A percentile compares a stretch with the other conserved stretches of the same genome.
Evolutionary conservation across 2,329 filamentous ascomycete genomes (phyloP).

Genomic region (Fusarium sp.): DNA sequence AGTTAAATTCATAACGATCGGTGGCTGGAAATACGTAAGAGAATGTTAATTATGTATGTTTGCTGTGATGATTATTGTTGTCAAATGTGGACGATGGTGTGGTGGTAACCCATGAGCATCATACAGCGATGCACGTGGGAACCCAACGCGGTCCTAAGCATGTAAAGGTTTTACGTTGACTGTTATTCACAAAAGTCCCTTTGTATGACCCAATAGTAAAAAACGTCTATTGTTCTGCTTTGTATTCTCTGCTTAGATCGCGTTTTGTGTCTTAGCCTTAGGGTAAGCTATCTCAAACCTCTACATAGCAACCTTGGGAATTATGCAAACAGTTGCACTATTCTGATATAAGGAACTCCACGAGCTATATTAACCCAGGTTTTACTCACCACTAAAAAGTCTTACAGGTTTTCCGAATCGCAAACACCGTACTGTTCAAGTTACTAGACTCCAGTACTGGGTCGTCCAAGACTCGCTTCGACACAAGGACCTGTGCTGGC

Average conservation of each 20-base stretch:
- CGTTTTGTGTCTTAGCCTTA: neutral
- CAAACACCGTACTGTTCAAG: neutral
- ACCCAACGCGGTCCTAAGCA: no score
- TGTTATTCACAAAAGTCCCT: rapidly evolving
- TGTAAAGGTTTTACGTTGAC: neutral
- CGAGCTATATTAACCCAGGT: neutral
- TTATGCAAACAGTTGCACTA: neutral
- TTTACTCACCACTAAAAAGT: rapidly evolving
- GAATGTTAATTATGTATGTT: no score
- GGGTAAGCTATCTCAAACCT: neutral
- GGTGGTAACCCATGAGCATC: rapidly evolving
- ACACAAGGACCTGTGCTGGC: no score
- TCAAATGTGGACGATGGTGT: no score
- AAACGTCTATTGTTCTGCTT: neutral
- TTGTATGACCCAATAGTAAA: rapidly evolving
- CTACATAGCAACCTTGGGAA: neutral
- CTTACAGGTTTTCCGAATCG: neutral
- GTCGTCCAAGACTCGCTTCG: no score
- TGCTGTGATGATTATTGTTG: no score
- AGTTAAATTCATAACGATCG: rapidly evolving
- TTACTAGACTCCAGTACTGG: neutral
- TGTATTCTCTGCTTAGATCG: neutral
- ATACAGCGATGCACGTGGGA: no score
- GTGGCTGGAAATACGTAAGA: rapidly evolving
- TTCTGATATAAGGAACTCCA: neutral